Conservation (phyloP, 345 rosid species). For the Camelina hispida region DNA sequence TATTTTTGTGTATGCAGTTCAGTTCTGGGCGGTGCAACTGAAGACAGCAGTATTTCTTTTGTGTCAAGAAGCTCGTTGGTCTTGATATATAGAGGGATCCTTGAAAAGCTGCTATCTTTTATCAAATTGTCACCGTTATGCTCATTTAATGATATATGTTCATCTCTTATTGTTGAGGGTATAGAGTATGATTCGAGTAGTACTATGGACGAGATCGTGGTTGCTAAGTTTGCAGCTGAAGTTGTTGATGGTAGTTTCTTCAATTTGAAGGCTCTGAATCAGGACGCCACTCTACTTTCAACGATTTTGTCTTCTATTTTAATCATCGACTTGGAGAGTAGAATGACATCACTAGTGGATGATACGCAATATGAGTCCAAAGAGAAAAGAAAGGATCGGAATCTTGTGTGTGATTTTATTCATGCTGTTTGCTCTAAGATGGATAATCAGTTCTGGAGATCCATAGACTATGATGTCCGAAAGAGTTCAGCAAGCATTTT, state of each 20-base stretch:
- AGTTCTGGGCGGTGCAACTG: conserved; percentile 74
- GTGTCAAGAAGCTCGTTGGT: conserved; percentile 60
- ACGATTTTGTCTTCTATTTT: conserved; percentile 61
- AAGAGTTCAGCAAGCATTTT: conserved; percentile 58
- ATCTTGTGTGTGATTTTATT: conserved; percentile 50
- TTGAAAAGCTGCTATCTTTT: conserved; percentile 59
- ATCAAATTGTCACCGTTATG: conserved; percentile 62
- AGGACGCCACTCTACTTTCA: conserved; percentile 62
- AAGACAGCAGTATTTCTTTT: conserved; percentile 54
- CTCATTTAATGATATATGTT: conserved; percentile 62
- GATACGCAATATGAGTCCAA: conserved; percentile 35
- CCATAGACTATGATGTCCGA: conserved; percentile 50
- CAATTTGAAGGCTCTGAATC: conserved; percentile 58
- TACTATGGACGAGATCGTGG: conserved; percentile 43
- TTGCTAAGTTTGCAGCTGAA: conserved; percentile 68
- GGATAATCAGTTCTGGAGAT: conserved; percentile 58
- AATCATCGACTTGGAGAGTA: conserved; percentile 71
- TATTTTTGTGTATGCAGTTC: conserved; percentile 61
- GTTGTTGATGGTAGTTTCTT: conserved; percentile 69
- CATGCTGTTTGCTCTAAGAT: conserved; percentile 53
- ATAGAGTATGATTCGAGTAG: conserved; percentile 41
- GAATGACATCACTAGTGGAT: conserved; percentile 50
- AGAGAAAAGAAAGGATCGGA: conserved; percentile 48
- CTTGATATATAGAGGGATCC: conserved; percentile 56
- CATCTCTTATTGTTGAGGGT: conserved; percentile 47